Evolutionary conservation across 1,139 yeast species (phyloP), one percentile per base, ranked within the genome.

Genomic region (Pichia cactophila): DNA sequence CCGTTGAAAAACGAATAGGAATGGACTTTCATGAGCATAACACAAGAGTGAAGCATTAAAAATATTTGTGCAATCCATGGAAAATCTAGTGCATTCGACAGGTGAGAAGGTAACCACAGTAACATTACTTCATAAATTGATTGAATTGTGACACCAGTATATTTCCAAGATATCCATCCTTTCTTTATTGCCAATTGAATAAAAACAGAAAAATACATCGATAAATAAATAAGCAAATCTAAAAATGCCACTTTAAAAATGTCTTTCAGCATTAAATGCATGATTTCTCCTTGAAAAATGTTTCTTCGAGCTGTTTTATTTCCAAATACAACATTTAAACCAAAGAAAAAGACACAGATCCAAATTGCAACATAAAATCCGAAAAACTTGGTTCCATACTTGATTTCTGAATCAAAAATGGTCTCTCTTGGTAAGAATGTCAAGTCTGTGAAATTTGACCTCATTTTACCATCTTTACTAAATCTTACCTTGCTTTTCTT

Each of bases 41-140:
- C 97, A 48, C 87, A 71, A n/a, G 87, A 79, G 64, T 90, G 97
- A 50, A 90, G 71, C 51, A 86, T 74, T 54, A 90, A 68, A 60
- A 86, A 90, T 41, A 89, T 90, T 60, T 82, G 81, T 5, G 88
- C 96, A 48, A 89, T 83, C 97, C 97, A 90, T 4, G 90, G 87
- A 59, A 74, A 84, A 36, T 72, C 66, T 50, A 67, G 62, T 42
- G 68, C 67, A 42, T 81, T 77, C 4, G 90, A 78, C 58, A 78
- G 70, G 56, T 70, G 64, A 41, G 80, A 61, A 6, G 54, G 51
- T 71, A 73, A 76, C 40, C 68, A 63, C 26, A 68, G 56, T 17
- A 85, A 63, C 58, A 72, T 80, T 3, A 78, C 52, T 57, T 85
- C 90, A 63, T 75, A 85, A 0, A 74, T 44, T 7, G 77, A 71